These are phyloP conservation scores for Lactuca sativa DNA, from an alignment of 129 eudicot genomes.

Conservation along the genomic window DNA sequence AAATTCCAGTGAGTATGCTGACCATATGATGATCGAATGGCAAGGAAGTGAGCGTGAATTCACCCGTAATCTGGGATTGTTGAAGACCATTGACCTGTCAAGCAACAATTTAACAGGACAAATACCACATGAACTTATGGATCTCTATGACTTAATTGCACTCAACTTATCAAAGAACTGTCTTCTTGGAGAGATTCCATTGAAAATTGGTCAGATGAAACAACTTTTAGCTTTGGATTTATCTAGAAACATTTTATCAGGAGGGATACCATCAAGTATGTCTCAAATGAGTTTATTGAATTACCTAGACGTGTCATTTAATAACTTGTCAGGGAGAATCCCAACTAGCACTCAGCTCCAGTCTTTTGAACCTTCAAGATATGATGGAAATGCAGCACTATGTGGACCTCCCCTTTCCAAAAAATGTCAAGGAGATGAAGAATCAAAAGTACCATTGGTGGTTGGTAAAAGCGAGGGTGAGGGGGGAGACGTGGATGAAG, in stretches of 20 bases:
- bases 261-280: background rate
- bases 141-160: background rate
- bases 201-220: slow-evolving; percentile 4
- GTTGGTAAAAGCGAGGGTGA: background rate
- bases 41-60: background rate
- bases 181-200: slow-evolving; percentile 13
- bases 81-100: slow-evolving; percentile 19
- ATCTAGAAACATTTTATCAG: too few relatives aligned
- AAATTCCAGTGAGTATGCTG: background rate
- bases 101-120: background rate
- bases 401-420: background rate
- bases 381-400: background rate
- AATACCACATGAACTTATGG: background rate
- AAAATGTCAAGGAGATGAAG: background rate
- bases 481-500: background rate
- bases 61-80: background rate
- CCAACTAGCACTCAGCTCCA: slow-evolving; percentile 24
- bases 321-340: background rate
- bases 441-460: too few relatives aligned
- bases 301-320: slow-evolving; percentile 17
- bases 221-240: background rate
- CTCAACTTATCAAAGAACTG: background rate
- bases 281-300: background rate
- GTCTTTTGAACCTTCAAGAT: slow-evolving; percentile 3
- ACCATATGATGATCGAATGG: background rate